Base-by-base conservation (phyloP, 2,329 filamentous ascomycete genomes). In the Sclerotinia trifoliorum region DNA sequence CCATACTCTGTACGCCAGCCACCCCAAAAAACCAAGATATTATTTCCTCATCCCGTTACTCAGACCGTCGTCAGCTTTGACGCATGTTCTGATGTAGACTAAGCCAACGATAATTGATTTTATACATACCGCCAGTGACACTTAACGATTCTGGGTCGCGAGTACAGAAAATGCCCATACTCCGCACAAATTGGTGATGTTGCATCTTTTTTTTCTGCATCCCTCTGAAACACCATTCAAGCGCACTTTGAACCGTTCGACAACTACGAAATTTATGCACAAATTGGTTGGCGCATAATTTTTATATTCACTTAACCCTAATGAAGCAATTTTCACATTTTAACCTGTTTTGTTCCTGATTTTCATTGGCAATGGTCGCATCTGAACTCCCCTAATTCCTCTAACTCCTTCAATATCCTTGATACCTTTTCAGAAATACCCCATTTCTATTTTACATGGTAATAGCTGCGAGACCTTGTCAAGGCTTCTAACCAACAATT, bases 171-270 rank as follows among this genome's bases (percentile, higher is more conserved):
- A 49, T 17, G 46, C 13, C 58, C 17, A 39, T 51, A 62, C 44
- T 21, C 58, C 17, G 24, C 35, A 62, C 44, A 51, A 24, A 62
- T 62, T 51, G 24, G 46, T 62, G n/a, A 49, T 62, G 58, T 39
- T 62, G 58, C 58, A 62, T 62, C 61, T 64, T 55, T 42, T 61
- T 42, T 61, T 64, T 55, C 61, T 64, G 46, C 26, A 66, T 66
- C 42, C 5, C 52, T 64, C 48, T 66, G 64, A 66, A 66, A 66
- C 64, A 61, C 29, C 29, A 49, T 49, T 61, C 42, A 19, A 51
- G 24, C 19, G 26, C 35, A 39, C 10, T 44, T 58, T 56, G 24
- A 42, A 42, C 39, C 4, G 39, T 42, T 42, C 39, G 39, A 42
- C 35, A 26, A 42, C n/a, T 6, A 62, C 13, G 24, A 54, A 55